phyloP scores from a whole-genome alignment of 768 basidiomycete genomes.

The Gyrodon lividus region DNA sequence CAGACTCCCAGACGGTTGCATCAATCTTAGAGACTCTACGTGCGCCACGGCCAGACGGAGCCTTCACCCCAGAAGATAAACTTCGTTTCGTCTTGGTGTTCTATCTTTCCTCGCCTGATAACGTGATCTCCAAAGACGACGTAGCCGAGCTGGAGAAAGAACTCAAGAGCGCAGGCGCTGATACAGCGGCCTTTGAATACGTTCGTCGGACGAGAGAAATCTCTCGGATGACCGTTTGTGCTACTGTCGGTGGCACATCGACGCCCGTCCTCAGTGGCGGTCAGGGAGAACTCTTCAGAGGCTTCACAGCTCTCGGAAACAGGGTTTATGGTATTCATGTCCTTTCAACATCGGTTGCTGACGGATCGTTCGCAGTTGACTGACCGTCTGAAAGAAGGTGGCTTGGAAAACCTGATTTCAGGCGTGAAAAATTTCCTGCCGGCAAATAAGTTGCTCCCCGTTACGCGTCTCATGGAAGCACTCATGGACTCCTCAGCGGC shows the following conservation, averaged over 20 bases:
- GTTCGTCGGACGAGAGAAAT: constrained; percentile 91
- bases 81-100: constrained; percentile 93
- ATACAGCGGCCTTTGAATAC: constrained; percentile 85
- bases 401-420: constrained; percentile 94
- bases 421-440: constrained; percentile 98
- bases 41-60: constrained; percentile 59
- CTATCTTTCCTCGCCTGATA: constrained; percentile 85
- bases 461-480: constrained; percentile 92
- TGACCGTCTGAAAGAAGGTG: constrained; percentile 89
- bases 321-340: constrained; percentile 50
- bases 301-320: constrained; percentile 90
- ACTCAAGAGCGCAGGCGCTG: constrained; percentile 77
- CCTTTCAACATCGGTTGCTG: neutral
- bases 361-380: constrained; percentile 61
- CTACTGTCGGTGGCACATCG: constrained; percentile 54
- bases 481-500: constrained; percentile 96
- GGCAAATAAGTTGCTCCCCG: constrained; percentile 87
- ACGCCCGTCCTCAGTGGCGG: constrained; percentile 69
- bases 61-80: constrained; percentile 78
- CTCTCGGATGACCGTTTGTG: constrained; percentile 82
- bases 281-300: constrained; percentile 87
- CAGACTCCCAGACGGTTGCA: constrained; percentile 56
- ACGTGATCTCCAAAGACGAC: constrained; percentile 83
- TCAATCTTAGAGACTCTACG: constrained; percentile 88
- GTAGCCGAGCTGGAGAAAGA: constrained; percentile 84